A percentile compares a stretch with the other conserved stretches of the same genome.
phyloP scores from a whole-genome alignment of 495 filamentous ascomycete genomes.

The Bryoglossum gracile region DNA sequence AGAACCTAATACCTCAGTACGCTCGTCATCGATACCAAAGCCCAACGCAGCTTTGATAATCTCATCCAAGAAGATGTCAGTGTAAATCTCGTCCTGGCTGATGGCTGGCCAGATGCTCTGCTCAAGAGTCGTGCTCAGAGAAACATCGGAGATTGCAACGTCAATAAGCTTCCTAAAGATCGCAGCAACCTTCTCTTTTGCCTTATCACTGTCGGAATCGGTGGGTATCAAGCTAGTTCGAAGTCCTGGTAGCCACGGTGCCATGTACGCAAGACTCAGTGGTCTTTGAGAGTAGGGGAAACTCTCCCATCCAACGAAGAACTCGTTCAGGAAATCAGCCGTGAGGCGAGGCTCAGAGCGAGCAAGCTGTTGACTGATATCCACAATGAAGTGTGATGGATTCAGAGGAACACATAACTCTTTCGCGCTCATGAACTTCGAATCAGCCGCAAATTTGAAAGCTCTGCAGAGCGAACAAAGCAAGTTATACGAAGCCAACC shows the following conservation, averaged over 20 bases:
- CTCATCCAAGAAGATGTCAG: slow-evolving; percentile 59
- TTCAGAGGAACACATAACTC: slow-evolving; percentile 52
- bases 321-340: slow-evolving; percentile 58
- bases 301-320: slow-evolving; percentile 62
- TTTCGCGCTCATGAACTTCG: slow-evolving; percentile 51
- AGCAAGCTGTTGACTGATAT: slow-evolving; percentile 54
- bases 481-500: slow-evolving; percentile 56
- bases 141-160: slow-evolving; percentile 47
- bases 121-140: slow-evolving; percentile 49
- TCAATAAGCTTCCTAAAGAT: slow-evolving; percentile 59
- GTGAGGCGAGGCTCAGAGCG: slow-evolving; percentile 57
- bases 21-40: slow-evolving; percentile 47
- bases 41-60: slow-evolving; percentile 50
- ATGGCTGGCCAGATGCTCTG: slow-evolving; percentile 56
- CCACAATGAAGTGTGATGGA: slow-evolving; percentile 54
- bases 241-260: slow-evolving; percentile 54
- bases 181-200: slow-evolving; percentile 50
- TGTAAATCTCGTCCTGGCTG: slow-evolving; percentile 50
- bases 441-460: slow-evolving; percentile 54
- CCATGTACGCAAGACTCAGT: slow-evolving; percentile 57
- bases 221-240: slow-evolving; percentile 46
- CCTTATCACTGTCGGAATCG: slow-evolving; percentile 53
- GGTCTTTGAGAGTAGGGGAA: slow-evolving; percentile 55
- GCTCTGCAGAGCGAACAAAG: slow-evolving; percentile 54
- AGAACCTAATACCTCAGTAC: slow-evolving; percentile 52